Evolutionary conservation across 805 yeast species (phyloP).

Genomic region (Wickerhamiella kurtzmanii): DNA sequence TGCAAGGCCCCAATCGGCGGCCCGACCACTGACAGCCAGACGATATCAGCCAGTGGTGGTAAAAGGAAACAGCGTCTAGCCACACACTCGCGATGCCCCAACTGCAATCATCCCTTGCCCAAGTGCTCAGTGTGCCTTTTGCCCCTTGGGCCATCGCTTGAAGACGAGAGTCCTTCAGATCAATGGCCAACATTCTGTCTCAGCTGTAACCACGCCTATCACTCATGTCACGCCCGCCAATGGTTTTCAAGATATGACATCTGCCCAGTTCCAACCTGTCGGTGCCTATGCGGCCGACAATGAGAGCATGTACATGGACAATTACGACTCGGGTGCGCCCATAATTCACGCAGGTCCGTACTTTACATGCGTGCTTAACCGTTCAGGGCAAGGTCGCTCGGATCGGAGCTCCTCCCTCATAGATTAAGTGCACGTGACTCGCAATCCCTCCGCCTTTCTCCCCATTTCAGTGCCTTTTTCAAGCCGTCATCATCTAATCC

Average conservation of each 20-base stretch:
- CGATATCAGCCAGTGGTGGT: not conserved
- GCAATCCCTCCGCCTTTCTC: too few species aligned
- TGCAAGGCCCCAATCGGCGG: slow-evolving; percentile 45
- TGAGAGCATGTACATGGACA: too few species aligned
- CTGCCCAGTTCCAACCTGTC: slow-evolving; percentile 92
- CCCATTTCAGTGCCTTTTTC: not conserved
- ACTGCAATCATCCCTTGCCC: slow-evolving; percentile 79
- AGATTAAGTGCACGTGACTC: too few species aligned
- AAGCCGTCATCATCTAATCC: too few species aligned
- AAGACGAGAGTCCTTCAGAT: slow-evolving; percentile 16
- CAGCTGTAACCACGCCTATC: slow-evolving; percentile 86
- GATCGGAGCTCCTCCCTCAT: not conserved
- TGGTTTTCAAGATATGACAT: slow-evolving; percentile 83
- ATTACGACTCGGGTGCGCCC: too few species aligned
- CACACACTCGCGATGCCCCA: slow-evolving; percentile 40
- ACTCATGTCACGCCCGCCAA: slow-evolving; percentile 88
- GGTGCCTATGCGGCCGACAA: slow-evolving; percentile 45
- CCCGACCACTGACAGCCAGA: slow-evolving; percentile 1
- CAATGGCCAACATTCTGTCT: slow-evolving; percentile 90
- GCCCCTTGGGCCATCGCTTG: slow-evolving; percentile 45
- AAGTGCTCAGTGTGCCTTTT: slow-evolving; percentile 80
- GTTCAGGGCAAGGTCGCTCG: not conserved
- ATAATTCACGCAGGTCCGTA: too few species aligned
- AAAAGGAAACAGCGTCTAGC: slow-evolving; percentile 4
- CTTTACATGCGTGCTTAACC: not conserved